phyloP scores from a whole-genome alignment of 2,329 filamentous ascomycete genomes.

The Onygenales sp. region DNA sequence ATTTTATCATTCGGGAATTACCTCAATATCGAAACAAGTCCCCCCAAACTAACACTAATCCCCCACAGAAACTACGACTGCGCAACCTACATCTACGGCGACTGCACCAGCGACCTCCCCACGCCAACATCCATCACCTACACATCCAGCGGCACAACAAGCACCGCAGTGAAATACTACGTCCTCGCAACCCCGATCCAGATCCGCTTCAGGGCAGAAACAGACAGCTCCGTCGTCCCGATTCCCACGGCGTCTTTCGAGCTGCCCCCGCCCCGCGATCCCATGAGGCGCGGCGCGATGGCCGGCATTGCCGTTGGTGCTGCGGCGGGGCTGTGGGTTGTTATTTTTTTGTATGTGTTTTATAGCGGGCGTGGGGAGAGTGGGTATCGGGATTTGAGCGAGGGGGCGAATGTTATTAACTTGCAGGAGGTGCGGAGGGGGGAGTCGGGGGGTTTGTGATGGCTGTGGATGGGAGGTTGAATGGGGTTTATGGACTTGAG shows the following conservation, averaged over 20 bases:
- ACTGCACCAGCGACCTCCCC: background rate
- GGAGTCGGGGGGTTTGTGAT: too few species aligned
- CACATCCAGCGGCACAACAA: background rate
- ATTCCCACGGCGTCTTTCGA: background rate
- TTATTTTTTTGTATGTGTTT: too few species aligned
- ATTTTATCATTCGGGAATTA: too few species aligned
- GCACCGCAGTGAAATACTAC: background rate
- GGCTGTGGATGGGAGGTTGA: too few species aligned
- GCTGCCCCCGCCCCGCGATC: background rate
- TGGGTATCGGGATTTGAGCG: too few species aligned
- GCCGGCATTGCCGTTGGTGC: background rate
- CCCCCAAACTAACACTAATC: background rate
- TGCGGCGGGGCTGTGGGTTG: too few species aligned
- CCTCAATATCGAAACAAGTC: background rate
- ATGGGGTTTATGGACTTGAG: too few species aligned
- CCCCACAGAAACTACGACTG: background rate
- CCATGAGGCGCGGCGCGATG: background rate
- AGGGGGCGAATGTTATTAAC: too few species aligned
- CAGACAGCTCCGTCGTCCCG: background rate
- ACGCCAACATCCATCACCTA: background rate
- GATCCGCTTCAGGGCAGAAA: background rate
- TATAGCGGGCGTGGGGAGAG: too few species aligned
- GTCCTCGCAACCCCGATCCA: background rate
- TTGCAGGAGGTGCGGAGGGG: too few species aligned
- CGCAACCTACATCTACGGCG: background rate